Percentiles rank a stretch among this genome's conserved stretches.
Conservation (phyloP, 1,284 basidiomycete genomes). For the Ustilago vetiveriae region DNA sequence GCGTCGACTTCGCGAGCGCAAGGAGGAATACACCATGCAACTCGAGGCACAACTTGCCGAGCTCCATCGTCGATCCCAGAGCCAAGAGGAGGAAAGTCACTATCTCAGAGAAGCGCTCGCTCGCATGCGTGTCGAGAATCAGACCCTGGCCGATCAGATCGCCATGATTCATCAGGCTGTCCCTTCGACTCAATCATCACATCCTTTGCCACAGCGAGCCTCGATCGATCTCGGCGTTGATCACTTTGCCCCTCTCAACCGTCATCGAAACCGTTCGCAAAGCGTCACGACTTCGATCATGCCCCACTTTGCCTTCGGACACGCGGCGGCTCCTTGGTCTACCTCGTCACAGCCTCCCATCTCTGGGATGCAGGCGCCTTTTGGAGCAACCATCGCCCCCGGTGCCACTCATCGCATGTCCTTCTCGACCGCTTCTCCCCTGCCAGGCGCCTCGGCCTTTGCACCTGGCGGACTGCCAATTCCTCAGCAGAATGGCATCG, state of each 20-base stretch:
- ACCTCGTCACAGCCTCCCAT: slow-evolving; percentile 17
- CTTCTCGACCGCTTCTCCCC: slow-evolving; percentile 11
- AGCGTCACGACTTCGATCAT: slow-evolving; percentile 25
- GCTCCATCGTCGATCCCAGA: slow-evolving; percentile 43
- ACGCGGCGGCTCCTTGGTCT: slow-evolving; percentile 25
- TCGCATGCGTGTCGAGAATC: slow-evolving; percentile 47
- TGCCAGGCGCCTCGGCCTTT: slow-evolving; percentile 9
- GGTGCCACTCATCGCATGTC: slow-evolving; percentile 23
- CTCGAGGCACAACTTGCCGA: slow-evolving; percentile 45
- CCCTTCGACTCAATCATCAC: slow-evolving; percentile 33
- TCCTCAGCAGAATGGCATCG: slow-evolving; percentile 10
- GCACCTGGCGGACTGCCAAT: slow-evolving; percentile 12
- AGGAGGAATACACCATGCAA: slow-evolving; percentile 51
- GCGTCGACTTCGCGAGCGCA: slow-evolving; percentile 49
- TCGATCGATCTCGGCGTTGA: slow-evolving; percentile 37
- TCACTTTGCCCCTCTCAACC: slow-evolving; percentile 16
- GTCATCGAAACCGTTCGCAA: slow-evolving; percentile 35
- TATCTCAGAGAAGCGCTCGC: slow-evolving; percentile 40
- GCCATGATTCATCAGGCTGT: slow-evolving; percentile 31
- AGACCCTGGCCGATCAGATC: slow-evolving; percentile 36
- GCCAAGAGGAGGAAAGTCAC: slow-evolving; percentile 44
- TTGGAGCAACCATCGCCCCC: slow-evolving; percentile 22
- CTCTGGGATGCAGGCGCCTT: slow-evolving; percentile 12
- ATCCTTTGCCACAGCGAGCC: slow-evolving; percentile 33
- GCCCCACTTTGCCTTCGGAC: slow-evolving; percentile 19